Evolutionary conservation across 1,284 basidiomycete species (phyloP), one percentile per base, ranked within the genome.

Genomic region (Trametes sp.): DNA sequence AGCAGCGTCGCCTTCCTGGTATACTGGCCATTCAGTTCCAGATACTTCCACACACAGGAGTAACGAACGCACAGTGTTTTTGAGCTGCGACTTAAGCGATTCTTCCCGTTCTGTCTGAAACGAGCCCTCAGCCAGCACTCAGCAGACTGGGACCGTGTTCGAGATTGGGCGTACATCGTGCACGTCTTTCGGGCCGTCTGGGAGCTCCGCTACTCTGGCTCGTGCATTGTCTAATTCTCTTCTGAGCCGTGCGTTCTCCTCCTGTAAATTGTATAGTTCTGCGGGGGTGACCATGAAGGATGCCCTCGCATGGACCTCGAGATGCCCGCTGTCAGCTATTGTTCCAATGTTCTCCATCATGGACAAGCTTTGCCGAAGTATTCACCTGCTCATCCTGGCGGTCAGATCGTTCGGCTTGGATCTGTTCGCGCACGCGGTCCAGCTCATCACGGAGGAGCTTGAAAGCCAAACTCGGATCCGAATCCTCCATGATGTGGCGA

Each of bases 361-460:
- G n/a, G n/a, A 23, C 11, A 6, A 8, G 21, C 41, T n/a, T 4
- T 21, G 19, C 10, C 16, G 16, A 13, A 13, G 16, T 10, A 36
- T 19, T 41, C n/a, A 41, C 38, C n/a, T 45, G 21, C 11, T 45
- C 42, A 6, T 45, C 21, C 19, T 23, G 11, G 41, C 42, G 21
- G 23, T 7, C 9, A 14, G 24, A 11, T 14, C 24, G 29, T 48
- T 4, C 21, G 45, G 62, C 56, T 36, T 63, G 54, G 9, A 58
- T 59, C 9, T 61, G 52, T 4, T 24, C 44, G 2, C 59, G 60
- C 19, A 66, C 46, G 13, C 53, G 54, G 45, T 64, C 51, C 13
- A 70, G 28, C 45, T 69, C 67, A 19, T 64, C 59, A 9, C 57
- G 54, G 13, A 70, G 59, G 8, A 65, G 48, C 33, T 48, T 54